phyloP scores from a whole-genome alignment of 495 filamentous ascomycete species.

The Aspergillus indologenus region DNA sequence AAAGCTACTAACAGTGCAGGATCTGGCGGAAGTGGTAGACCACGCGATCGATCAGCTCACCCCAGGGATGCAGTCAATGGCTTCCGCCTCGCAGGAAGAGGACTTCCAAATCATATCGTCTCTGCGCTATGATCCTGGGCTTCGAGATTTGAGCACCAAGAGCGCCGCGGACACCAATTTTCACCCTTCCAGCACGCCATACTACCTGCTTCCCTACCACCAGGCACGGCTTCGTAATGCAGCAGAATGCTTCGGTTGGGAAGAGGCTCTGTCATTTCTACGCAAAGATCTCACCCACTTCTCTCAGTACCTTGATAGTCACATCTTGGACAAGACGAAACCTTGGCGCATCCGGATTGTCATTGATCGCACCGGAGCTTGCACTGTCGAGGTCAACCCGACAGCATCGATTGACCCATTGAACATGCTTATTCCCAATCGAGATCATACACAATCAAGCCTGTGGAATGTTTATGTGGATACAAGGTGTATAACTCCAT shows the following conservation, averaged over 20 bases:
- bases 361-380: slow-evolving; percentile 46
- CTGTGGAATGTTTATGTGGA: slow-evolving; percentile 58
- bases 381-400: slow-evolving; percentile 48
- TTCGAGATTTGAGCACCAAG: slow-evolving; percentile 42
- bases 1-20: background rate
- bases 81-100: background rate
- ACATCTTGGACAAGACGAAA: slow-evolving; percentile 35
- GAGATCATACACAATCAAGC: slow-evolving; percentile 7
- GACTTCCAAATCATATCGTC: slow-evolving; percentile 66
- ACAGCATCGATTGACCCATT: slow-evolving; percentile 46
- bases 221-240: slow-evolving; percentile 76
- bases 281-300: slow-evolving; percentile 29
- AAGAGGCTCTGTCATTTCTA: slow-evolving; percentile 29
- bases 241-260: slow-evolving; percentile 66
- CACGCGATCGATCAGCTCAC: background rate
- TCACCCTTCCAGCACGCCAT: slow-evolving; percentile 50
- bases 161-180: slow-evolving; percentile 42
- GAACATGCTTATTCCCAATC: slow-evolving; percentile 52
- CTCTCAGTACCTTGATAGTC: slow-evolving; percentile 28
- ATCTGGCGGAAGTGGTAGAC: background rate
- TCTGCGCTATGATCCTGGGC: slow-evolving; percentile 67
- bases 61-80: background rate
- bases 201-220: slow-evolving; percentile 84
- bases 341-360: slow-evolving; percentile 53
- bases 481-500: slow-evolving; percentile 45